These are phyloP conservation scores for Hydrangea macrophylla DNA, from an alignment of 148 eudicot species.

Conservation along the genomic window DNA sequence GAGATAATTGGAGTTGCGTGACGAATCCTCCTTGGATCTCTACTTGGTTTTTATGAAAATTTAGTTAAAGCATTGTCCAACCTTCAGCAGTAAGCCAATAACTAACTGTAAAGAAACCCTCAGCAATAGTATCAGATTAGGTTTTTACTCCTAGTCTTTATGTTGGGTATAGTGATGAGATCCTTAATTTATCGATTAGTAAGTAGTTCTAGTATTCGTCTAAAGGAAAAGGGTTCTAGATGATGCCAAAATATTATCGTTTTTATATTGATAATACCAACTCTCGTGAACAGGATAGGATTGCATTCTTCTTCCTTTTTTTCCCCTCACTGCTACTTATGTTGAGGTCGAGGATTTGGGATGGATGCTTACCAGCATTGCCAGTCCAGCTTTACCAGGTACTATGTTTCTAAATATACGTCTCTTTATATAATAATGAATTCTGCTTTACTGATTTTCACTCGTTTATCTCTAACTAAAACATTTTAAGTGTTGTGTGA, in stretches of 20 bases:
- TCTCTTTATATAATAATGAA: neutral
- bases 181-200: too few species aligned
- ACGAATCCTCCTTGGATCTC: too few species aligned
- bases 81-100: too few species aligned
- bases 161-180: neutral
- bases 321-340: constrained; percentile 72
- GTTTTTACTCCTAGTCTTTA: neutral
- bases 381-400: constrained; percentile 98
- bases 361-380: constrained; percentile 91
- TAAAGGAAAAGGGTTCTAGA: neutral
- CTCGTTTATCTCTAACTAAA: too few species aligned
- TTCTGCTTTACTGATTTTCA: neutral
- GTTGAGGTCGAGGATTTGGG: constrained; percentile 67
- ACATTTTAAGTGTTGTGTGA: constrained; percentile 8
- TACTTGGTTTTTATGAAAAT: too few species aligned
- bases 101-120: too few species aligned
- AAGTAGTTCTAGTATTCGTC: neutral
- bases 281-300: constrained; percentile 70
- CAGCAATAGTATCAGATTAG: neutral
- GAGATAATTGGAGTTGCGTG: too few species aligned
- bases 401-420: neutral
- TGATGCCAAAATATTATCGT: neutral
- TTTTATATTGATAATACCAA: neutral
- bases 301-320: constrained; percentile 74
- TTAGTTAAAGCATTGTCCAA: too few species aligned